A percentile compares a stretch with the other conserved stretches of the same genome.
These are phyloP conservation scores for Monosporascus sp. DNA, from an alignment of 2,329 filamentous ascomycete genomes.

Conservation along the genomic window DNA sequence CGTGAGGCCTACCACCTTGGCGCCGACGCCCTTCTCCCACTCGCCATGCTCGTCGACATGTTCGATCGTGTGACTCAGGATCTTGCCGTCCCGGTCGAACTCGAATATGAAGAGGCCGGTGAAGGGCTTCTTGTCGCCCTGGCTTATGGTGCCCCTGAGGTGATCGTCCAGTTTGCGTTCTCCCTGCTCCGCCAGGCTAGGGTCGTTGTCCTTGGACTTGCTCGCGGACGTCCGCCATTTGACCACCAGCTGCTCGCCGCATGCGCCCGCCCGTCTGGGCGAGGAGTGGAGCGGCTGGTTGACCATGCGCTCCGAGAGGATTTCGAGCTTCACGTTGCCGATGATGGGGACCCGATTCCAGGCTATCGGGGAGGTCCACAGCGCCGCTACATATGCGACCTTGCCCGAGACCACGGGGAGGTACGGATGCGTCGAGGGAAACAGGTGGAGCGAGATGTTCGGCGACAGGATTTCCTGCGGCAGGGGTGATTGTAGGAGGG, in stretches of 20 bases:
- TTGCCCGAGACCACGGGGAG: constrained; percentile 89
- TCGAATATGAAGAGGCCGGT: constrained; percentile 92
- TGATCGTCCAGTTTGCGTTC: constrained; percentile 30
- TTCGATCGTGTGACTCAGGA: constrained; percentile 88
- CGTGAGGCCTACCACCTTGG: constrained; percentile 82
- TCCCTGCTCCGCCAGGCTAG: constrained; percentile 21
- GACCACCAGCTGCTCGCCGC: constrained; percentile 78
- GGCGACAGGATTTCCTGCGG: constrained; percentile 73
- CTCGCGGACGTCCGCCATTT: constrained; percentile 69
- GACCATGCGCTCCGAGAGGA: constrained; percentile 85
- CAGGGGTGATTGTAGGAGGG: constrained; percentile 59
- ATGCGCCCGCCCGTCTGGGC: constrained; percentile 45
- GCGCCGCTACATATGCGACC: constrained; percentile 83
- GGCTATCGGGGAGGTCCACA: constrained; percentile 93
- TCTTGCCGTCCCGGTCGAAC: constrained; percentile 80
- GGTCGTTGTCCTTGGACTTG: constrained; percentile 34
- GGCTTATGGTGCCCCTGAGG: constrained; percentile 36
- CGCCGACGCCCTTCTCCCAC: constrained; percentile 75
- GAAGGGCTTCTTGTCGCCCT: constrained; percentile 68
- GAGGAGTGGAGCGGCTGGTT: constrained; percentile 47
- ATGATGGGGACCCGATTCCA: constrained; percentile 92
- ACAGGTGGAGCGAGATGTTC: constrained; percentile 64
- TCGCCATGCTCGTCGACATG: constrained; percentile 78
- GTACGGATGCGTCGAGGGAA: constrained; percentile 74
- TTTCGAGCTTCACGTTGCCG: constrained; percentile 82